A percentile compares a stretch with the other conserved stretches of the same genome.
Evolutionary conservation across 768 basidiomycete species (phyloP).

Genomic region (Lentinula raphanica): DNA sequence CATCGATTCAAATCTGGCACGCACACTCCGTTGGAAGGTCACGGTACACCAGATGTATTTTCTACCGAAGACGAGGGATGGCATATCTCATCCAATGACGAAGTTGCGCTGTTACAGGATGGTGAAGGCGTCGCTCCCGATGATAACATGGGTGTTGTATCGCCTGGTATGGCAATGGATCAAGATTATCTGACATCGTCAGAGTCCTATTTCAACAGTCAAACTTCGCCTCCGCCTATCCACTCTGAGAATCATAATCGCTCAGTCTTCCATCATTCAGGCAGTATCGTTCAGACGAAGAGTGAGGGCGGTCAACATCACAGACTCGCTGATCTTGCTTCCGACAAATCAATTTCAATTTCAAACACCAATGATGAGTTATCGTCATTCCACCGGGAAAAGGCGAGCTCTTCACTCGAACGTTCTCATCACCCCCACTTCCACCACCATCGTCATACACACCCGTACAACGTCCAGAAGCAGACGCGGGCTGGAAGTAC

Average conservation of each 20-base stretch:
- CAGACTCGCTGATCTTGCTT: not conserved
- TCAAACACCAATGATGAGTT: too few relatives aligned
- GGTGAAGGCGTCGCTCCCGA: not conserved
- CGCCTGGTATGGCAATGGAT: not conserved
- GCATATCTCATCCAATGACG: not conserved
- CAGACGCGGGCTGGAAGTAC: conserved; percentile 4
- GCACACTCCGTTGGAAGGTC: not conserved
- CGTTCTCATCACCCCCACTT: not conserved
- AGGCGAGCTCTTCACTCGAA: not conserved
- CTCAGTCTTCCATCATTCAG: not conserved
- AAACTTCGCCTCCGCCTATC: not conserved
- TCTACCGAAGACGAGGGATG: not conserved
- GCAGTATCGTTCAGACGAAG: not conserved
- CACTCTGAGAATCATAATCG: not conserved
- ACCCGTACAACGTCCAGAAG: not conserved
- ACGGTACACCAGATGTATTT: not conserved
- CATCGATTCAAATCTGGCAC: not conserved
- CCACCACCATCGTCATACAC: not conserved
- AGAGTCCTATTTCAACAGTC: not conserved
- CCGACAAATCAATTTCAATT: too few relatives aligned
- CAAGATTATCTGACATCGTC: not conserved
- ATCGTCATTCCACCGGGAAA: too few relatives aligned
- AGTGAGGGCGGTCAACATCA: not conserved
- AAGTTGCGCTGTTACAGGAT: not conserved
- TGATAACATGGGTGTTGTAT: not conserved